These are phyloP conservation scores for Candida glucosophila DNA, from an alignment of 1,139 yeast species.

Conservation along the genomic window DNA sequence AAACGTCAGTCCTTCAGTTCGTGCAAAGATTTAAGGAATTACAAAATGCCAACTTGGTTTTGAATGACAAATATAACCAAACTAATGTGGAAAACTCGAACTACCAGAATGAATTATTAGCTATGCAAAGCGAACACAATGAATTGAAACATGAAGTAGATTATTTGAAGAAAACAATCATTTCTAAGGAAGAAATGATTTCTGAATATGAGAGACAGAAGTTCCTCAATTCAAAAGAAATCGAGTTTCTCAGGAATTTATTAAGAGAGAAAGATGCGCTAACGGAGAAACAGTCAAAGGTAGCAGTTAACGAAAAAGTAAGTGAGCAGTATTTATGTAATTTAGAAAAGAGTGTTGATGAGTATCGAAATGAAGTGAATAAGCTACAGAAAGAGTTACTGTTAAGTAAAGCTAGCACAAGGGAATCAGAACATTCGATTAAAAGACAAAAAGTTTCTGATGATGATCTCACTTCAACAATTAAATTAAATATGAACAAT, in stretches of 20 bases:
- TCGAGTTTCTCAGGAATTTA: constrained; percentile 45
- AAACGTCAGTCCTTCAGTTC: constrained; percentile 17
- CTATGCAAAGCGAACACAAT: constrained; percentile 12
- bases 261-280: constrained; percentile 20
- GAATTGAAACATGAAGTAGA: constrained; percentile 8
- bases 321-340: constrained; percentile 31
- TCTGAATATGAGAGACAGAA: constrained; percentile 46
- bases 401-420: constrained; percentile 12
- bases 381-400: constrained; percentile 24
- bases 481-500: constrained; percentile 17
- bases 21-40: constrained; percentile 24
- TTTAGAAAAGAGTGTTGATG: constrained; percentile 46
- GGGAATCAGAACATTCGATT: constrained; percentile 14
- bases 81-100: constrained; percentile 14
- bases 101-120: constrained; percentile 10
- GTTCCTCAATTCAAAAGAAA: constrained; percentile 50
- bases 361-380: constrained; percentile 47
- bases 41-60: constrained; percentile 29
- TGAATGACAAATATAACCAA: constrained; percentile 29
- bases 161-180: constrained; percentile 15
- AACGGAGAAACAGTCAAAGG: constrained; percentile 8
- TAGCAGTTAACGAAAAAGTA: constrained; percentile 17
- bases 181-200: constrained; percentile 21
- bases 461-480: constrained; percentile 13
- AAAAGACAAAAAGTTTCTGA: constrained; percentile 18